Conservation (phyloP, 2,329 filamentous ascomycete genomes). For the Colletotrichum sp. region DNA sequence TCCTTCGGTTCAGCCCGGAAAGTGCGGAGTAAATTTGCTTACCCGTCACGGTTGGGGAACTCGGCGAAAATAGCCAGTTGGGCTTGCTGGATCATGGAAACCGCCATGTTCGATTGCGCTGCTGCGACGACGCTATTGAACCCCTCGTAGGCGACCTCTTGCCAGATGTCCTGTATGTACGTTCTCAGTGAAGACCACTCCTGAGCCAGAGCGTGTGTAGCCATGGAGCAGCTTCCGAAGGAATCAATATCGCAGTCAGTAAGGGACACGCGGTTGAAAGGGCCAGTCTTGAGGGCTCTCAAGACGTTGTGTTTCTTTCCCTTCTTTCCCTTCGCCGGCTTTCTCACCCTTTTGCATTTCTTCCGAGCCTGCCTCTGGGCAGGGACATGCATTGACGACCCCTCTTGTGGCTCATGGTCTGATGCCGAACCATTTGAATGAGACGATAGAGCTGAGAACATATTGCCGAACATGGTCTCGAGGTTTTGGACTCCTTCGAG, state of each 20-base stretch:
- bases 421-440: not conserved
- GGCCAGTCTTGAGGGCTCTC: too few relatives aligned
- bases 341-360: not conserved
- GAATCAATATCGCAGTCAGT: not conserved
- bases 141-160: not conserved
- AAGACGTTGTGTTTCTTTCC: not conserved
- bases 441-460: not conserved
- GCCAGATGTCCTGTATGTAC: not conserved
- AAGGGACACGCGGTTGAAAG: not conserved
- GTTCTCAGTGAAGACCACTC: not conserved
- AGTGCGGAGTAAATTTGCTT: not conserved
- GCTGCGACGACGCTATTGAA: not conserved
- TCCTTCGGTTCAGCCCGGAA: not conserved
- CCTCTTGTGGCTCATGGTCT: not conserved
- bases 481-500: not conserved
- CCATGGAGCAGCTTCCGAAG: not conserved
- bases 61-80: not conserved
- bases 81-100: not conserved
- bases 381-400: not conserved
- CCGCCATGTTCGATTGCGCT: not conserved
- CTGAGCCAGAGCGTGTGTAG: not conserved
- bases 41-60: not conserved
- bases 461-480: not conserved
- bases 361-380: not conserved
- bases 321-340: not conserved